Percentiles rank a stretch among this genome's conserved stretches.
These are phyloP conservation scores for Cyclotella choctawhatcheeana DNA, from an alignment of 108 stramenopile species.

Conservation along the genomic window DNA sequence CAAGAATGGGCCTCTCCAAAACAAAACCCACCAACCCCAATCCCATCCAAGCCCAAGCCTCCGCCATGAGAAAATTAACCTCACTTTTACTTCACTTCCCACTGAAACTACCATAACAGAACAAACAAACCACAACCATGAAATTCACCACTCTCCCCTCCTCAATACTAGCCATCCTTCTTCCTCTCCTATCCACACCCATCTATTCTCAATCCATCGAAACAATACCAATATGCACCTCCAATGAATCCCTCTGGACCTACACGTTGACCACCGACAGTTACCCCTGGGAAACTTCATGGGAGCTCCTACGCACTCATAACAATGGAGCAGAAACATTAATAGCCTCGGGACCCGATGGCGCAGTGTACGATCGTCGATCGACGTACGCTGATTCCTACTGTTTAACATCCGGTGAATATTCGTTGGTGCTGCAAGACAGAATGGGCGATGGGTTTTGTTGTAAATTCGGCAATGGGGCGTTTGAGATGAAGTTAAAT, in stretches of 20 bases:
- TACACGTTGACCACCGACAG: constrained; percentile 9
- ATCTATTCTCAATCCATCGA: neutral
- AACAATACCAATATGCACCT: neutral
- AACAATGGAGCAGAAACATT: neutral
- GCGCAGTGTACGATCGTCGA: neutral
- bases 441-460: constrained; percentile 11
- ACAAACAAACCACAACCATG: neutral
- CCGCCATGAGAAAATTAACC: too few relatives aligned
- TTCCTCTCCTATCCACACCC: neutral
- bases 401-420: neutral
- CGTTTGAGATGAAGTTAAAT: neutral
- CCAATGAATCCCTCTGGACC: constrained; percentile 4
- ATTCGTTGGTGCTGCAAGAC: neutral
- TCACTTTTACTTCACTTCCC: too few relatives aligned
- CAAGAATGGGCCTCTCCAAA: too few relatives aligned
- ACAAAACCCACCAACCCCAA: too few relatives aligned
- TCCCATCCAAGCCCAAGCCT: too few relatives aligned
- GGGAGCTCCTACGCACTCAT: neutral
- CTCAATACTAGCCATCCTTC: neutral
- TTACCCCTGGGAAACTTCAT: constrained; percentile 17
- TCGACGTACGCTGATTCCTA: neutral
- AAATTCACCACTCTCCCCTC: neutral
- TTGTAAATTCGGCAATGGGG: neutral
- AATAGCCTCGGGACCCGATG: neutral
- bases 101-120: too few relatives aligned